Evolutionary conservation across 2,329 filamentous ascomycete genomes (phyloP).

Genomic region (Microsporum ferrugineum): DNA sequence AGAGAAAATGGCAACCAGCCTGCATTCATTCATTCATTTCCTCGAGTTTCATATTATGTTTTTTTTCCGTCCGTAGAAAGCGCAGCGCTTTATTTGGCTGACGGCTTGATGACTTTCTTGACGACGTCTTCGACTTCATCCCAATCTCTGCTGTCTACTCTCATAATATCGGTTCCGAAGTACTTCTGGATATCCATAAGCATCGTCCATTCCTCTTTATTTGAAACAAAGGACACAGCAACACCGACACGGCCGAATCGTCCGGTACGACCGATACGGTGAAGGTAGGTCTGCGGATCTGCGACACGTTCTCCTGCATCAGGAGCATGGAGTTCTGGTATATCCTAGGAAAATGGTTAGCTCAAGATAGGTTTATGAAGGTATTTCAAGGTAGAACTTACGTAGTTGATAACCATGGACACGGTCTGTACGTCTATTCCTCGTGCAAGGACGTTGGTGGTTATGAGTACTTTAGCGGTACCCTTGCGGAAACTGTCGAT

Average conservation of each 20-base stretch:
- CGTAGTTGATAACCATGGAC: slow-evolving; percentile 97
- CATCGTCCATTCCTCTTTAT: slow-evolving; percentile 67
- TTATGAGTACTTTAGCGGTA: slow-evolving; percentile 88
- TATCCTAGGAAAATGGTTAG: slow-evolving; percentile 38
- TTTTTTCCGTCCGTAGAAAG: not conserved
- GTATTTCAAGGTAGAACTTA: slow-evolving; percentile 24
- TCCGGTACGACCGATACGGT: slow-evolving; percentile 93
- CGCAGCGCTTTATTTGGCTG: not conserved
- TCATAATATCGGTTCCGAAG: slow-evolving; percentile 70
- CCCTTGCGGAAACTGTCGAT: slow-evolving; percentile 79
- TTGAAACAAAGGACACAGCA: slow-evolving; percentile 87
- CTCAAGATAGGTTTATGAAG: not conserved
- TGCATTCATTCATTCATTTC: not conserved
- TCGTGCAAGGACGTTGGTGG: slow-evolving; percentile 90
- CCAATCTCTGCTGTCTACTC: slow-evolving; percentile 79
- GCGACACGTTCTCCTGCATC: slow-evolving; percentile 53
- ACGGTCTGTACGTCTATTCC: slow-evolving; percentile 89
- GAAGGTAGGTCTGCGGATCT: slow-evolving; percentile 90
- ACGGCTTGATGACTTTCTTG: slow-evolving; percentile 62
- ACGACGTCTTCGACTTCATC: slow-evolving; percentile 75
- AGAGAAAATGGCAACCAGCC: not conserved
- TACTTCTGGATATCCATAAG: slow-evolving; percentile 67
- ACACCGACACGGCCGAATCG: slow-evolving; percentile 95
- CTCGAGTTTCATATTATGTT: not conserved
- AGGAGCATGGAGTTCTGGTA: slow-evolving; percentile 53